phyloP scores from a whole-genome alignment of 345 rosid genomes.

The Schrenkiella parvula region DNA sequence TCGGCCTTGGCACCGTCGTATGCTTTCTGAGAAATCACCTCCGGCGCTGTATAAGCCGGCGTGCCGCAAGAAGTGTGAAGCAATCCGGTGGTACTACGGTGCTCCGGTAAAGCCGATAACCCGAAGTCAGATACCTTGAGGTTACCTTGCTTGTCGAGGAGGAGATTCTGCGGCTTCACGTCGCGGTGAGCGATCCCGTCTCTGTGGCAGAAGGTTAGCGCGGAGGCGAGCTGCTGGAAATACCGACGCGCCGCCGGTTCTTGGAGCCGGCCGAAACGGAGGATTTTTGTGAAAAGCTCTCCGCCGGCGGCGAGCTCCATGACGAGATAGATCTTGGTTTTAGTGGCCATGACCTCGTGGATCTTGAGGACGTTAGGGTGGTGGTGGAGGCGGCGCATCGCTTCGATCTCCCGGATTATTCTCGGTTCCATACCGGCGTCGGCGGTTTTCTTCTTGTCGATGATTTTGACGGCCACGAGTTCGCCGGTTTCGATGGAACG shows the following conservation, averaged over 20 bases:
- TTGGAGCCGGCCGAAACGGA: constrained; percentile 42
- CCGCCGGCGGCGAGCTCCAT: constrained; percentile 84
- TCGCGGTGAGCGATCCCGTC: constrained; percentile 89
- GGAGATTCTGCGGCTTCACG: constrained; percentile 77
- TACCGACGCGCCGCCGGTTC: constrained; percentile 59
- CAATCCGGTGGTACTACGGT: constrained; percentile 42
- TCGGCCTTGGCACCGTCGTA: constrained; percentile 76
- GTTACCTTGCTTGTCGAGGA: constrained; percentile 60
- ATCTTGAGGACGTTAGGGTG: constrained; percentile 78
- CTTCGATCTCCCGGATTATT: constrained; percentile 66
- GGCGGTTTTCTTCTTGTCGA: constrained; percentile 48
- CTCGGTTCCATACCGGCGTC: constrained; percentile 54
- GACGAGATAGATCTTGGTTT: constrained; percentile 70
- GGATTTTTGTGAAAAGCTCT: constrained; percentile 50
- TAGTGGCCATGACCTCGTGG: constrained; percentile 86
- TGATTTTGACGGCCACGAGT: constrained; percentile 60
- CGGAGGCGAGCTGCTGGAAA: constrained; percentile 74
- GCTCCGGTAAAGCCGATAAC: constrained; percentile 63
- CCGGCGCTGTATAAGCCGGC: constrained; percentile 76
- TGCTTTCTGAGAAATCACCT: constrained; percentile 43
- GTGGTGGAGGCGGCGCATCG: constrained; percentile 73
- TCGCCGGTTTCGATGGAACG: constrained; percentile 40
- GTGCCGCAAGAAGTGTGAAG: constrained; percentile 83
- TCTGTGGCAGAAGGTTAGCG: constrained; percentile 73
- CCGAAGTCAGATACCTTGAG: constrained; percentile 84